These are phyloP conservation scores for Penicillium sp. DNA, from an alignment of 2,329 filamentous ascomycete genomes.

Conservation along the genomic window DNA sequence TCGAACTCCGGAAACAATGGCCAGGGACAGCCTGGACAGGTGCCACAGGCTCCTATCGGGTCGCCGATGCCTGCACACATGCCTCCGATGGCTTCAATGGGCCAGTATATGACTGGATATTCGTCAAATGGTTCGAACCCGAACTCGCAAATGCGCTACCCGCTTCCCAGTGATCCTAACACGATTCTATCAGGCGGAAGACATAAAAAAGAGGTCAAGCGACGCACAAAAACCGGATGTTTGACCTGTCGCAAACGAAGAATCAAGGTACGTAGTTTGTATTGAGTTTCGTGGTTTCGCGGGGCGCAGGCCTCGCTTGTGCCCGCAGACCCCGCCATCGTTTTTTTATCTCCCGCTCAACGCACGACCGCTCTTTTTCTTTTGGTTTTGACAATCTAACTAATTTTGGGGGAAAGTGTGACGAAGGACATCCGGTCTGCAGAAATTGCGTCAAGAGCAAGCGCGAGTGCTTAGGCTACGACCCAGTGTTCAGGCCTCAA, in stretches of 20 bases:
- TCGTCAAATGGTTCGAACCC: constrained; percentile 34
- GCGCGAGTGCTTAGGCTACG: constrained; percentile 63
- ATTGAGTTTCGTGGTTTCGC: constrained; percentile 15
- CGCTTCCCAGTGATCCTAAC: constrained; percentile 46
- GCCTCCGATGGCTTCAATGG: constrained; percentile 50
- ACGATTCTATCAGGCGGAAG: constrained; percentile 57
- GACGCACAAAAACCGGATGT: constrained; percentile 69
- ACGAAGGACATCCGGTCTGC: constrained; percentile 90
- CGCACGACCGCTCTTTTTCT: constrained; percentile 13
- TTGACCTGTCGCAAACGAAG: constrained; percentile 60
- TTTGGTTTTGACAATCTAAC: constrained; percentile 20
- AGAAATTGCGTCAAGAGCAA: constrained; percentile 65
- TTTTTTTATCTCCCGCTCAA: constrained; percentile 21
- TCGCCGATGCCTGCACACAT: constrained; percentile 46
- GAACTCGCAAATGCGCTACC: constrained; percentile 49
- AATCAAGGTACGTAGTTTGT: constrained; percentile 60
- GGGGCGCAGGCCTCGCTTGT: constrained; percentile 25
- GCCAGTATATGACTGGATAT: constrained; percentile 50
- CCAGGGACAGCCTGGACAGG: constrained; percentile 31
- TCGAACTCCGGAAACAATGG: constrained; percentile 12
- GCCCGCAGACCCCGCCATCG: constrained; percentile 26
- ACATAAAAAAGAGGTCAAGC: constrained; percentile 68
- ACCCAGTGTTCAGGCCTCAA: constrained; percentile 67
- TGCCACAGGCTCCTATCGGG: constrained; percentile 44
- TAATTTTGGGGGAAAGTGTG: constrained; percentile 59